Conservation (phyloP, 768 basidiomycete species). For the Boletellus ananiceps region DNA sequence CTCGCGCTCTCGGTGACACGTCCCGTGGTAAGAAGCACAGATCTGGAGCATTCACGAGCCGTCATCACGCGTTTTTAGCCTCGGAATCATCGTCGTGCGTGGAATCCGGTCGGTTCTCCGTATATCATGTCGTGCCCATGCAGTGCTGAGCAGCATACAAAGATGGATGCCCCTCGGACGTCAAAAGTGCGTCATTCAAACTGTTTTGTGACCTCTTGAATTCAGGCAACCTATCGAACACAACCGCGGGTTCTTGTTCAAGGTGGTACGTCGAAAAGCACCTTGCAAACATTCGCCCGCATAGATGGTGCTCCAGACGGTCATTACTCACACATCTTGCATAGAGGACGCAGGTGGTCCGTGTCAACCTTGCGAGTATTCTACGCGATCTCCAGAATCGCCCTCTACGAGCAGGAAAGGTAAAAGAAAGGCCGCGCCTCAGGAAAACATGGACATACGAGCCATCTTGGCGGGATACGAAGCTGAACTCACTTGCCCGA, state of each 20-base stretch:
- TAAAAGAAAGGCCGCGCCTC: conserved; percentile 37
- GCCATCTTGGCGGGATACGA: conserved; percentile 47
- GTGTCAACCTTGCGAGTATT: conserved; percentile 1
- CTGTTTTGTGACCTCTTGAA: background rate
- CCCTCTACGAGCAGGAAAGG: conserved; percentile 37
- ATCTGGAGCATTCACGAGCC: background rate
- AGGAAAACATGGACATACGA: conserved; percentile 21
- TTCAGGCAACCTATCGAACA: background rate
- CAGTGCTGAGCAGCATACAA: conserved; percentile 1
- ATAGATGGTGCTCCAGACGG: background rate
- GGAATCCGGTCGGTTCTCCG: conserved; percentile 6
- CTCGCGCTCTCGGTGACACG: conserved; percentile 19
- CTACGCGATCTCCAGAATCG: conserved; percentile 1
- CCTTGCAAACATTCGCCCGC: background rate
- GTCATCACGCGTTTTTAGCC: background rate
- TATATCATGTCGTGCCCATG: background rate
- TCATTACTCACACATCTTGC: conserved; percentile 7
- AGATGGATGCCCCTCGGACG: conserved; percentile 5
- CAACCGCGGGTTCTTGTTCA: background rate
- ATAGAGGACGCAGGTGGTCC: background rate
- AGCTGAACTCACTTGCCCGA: conserved; percentile 65
- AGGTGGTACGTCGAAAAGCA: conserved; percentile 16
- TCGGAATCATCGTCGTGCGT: background rate
- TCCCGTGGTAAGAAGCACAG: conserved; percentile 8
- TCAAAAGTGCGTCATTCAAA: conserved; percentile 8